Evolutionary conservation across 2,329 filamentous ascomycete species (phyloP), one percentile per base, ranked within the genome.

Genomic region (Colletotrichum sansevieriae): DNA sequence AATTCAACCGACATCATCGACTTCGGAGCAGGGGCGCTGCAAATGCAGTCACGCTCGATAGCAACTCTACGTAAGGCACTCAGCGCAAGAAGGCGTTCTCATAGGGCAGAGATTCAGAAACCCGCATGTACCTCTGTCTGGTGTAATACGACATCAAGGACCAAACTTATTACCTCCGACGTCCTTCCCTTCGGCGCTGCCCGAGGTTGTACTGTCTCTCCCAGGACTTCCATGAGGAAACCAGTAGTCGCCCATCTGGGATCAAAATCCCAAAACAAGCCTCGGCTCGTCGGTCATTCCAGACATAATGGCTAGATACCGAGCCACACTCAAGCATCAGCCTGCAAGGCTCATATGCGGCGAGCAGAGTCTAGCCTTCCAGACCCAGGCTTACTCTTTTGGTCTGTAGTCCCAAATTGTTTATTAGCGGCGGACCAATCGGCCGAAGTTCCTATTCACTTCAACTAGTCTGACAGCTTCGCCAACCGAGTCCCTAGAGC

Each of bases 251-350:
- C n/a, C n/a, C 11, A 54, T n/a, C 35, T 22, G 11, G 47, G 33
- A 52, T 33, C 47, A 43, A 20, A 52, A 3, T 39, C 33, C 61
- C 18, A 41, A 39, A 13, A 13, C 41, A 39, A 8, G 43, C 46
- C 47, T 62, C n/a, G 59, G 29, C 37, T 25, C 35, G 49, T 20
- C 61, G 18, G 18, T 52, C 20, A 9, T 22, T 20, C 46, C 10
- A 47, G 56, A 18, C 46, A 35, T 9, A 18, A 18, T 64, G 54
- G 54, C 60, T 47, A 65, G 61, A 59, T 41, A 49, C 54, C 61
- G 60, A 65, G 47, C 54, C 65, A 68, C 52, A 63, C 54, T 33
- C 51, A 58, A 58, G 60, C 52, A 39, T 44, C 49, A 18, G 52
- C 39, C 56, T 57, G 39, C 54, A 59, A 18, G 47, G 25, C 61